Base-by-base conservation (phyloP, 139 green algal species). In the Yamagishiella unicocca region DNA sequence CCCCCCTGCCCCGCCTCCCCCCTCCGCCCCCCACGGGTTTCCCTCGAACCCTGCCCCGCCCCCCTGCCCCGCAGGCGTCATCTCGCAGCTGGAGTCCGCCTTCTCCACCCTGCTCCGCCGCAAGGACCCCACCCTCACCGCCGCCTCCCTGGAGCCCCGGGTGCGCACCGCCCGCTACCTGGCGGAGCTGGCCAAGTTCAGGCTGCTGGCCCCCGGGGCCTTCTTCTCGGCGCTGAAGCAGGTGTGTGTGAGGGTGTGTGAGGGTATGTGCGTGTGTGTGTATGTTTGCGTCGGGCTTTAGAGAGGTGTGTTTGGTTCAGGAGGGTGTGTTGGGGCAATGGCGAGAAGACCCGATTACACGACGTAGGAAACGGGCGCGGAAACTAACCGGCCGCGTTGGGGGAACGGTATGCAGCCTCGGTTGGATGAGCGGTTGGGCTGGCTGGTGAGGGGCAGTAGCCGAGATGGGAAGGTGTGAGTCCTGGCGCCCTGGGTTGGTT, bases 141-240 rank as follows among this genome's bases (percentile, higher is more conserved):
- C 82, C 33, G 84, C 93, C 43, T 95, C 93, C 29, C 87, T 98
- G 72, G 96, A 99, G 89, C 87, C 90, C 9, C 89, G 96, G 31
- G 55, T 97, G 17, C 82, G 92, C 83, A 98, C 98, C 71, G 79
- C 71, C 27, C 70, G 95, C 54, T 99, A 97, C 88, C 90, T 99
- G 0, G 95, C 91, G 8, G 97, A 99, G 94, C 91, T 99, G 42
- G 83, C 87, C 87, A 99, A 99, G 89, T 99, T 99, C 91, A 46
- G 74, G 54, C 68, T 90, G 74, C 82, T 79, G 45, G 81, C 90
- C 24, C 46, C 85, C 31, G 91, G 93, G 40, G n/a, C 77, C 45
- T 90, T 94, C 81, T 95, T 96, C 62, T 85, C 84, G 27, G 76
- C 89, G 35, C 90, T 97, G 19, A 97, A 96, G 54, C 71, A 58